These are phyloP conservation scores for Pezicula neosporulosa DNA, from an alignment of 2,329 filamentous ascomycete species.

Conservation along the genomic window DNA sequence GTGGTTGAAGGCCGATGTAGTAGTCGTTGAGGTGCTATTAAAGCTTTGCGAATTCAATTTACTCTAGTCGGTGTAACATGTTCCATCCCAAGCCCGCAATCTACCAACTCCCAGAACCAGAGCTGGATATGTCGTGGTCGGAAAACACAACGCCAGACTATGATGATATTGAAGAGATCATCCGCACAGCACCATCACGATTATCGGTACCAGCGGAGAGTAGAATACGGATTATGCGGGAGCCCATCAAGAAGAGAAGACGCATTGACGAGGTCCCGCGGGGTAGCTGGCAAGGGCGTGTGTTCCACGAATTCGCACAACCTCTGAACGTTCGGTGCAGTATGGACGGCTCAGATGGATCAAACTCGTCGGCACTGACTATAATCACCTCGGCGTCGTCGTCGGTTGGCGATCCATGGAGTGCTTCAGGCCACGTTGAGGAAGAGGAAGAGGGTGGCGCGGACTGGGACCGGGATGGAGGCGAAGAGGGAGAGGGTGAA, in stretches of 20 bases:
- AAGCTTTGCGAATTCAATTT: background rate
- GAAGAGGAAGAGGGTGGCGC: slow-evolving; percentile 34
- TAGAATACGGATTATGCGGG: slow-evolving; percentile 10
- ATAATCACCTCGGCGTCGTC: slow-evolving; percentile 24
- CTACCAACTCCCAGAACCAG: background rate
- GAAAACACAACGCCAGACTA: slow-evolving; percentile 17
- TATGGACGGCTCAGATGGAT: slow-evolving; percentile 24
- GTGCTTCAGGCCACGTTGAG: slow-evolving; percentile 21
- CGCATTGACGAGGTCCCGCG: slow-evolving; percentile 9
- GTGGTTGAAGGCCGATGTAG: background rate
- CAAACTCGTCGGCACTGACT: slow-evolving; percentile 21
- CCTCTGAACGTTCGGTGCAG: slow-evolving; percentile 12
- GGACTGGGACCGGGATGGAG: slow-evolving; percentile 40
- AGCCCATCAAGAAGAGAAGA: slow-evolving; percentile 13
- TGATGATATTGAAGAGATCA: slow-evolving; percentile 21
- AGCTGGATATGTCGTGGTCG: slow-evolving; percentile 15
- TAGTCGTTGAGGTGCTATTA: background rate
- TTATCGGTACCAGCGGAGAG: slow-evolving; percentile 3
- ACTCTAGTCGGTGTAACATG: background rate
- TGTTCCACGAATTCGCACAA: slow-evolving; percentile 5
- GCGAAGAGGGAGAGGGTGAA: slow-evolving; percentile 35
- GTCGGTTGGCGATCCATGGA: slow-evolving; percentile 24
- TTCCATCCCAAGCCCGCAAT: background rate
- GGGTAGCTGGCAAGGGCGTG: background rate
- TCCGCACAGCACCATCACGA: slow-evolving; percentile 7